Evolutionary conservation across 768 basidiomycete species (phyloP).

Genomic region (Hysterangium stoloniferum): DNA sequence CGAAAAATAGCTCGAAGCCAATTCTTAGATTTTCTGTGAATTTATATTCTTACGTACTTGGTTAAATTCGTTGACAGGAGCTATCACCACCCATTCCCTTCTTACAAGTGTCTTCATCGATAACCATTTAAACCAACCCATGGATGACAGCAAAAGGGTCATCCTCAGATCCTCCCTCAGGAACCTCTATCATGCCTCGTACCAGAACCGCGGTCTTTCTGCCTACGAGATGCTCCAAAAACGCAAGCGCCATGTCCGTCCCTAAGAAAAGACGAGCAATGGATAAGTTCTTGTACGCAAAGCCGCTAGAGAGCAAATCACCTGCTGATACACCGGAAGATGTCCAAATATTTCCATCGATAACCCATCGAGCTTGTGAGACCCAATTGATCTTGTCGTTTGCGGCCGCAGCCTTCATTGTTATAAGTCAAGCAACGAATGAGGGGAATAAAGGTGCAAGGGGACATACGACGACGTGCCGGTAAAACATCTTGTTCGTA

Average conservation of each 20-base stretch:
- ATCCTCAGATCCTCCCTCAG: conserved; percentile 16
- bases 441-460: too few relatives aligned
- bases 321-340: conserved; percentile 5
- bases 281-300: neutral
- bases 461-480: neutral
- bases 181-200: conserved; percentile 19
- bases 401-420: conserved; percentile 7
- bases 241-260: conserved; percentile 9
- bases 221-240: conserved; percentile 5
- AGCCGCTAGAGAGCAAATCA: too few relatives aligned
- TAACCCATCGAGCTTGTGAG: conserved; percentile 10
- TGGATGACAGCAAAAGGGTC: conserved; percentile 24
- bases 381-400: conserved; percentile 3
- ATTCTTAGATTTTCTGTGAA: too few relatives aligned
- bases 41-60: too few relatives aligned
- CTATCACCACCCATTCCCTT: too few relatives aligned
- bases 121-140: conserved; percentile 20
- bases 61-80: too few relatives aligned
- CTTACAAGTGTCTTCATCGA: too few relatives aligned
- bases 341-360: conserved; percentile 10
- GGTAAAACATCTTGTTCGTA: conserved; percentile 7
- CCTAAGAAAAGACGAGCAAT: neutral
- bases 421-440: too few relatives aligned
- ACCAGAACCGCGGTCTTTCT: conserved; percentile 12
- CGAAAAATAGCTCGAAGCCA: too few relatives aligned